Percentiles rank a stretch among this genome's conserved stretches.
These are phyloP conservation scores for Mortierella claussenii DNA, from an alignment of 192 early-diverging fungal species.

Conservation along the genomic window DNA sequence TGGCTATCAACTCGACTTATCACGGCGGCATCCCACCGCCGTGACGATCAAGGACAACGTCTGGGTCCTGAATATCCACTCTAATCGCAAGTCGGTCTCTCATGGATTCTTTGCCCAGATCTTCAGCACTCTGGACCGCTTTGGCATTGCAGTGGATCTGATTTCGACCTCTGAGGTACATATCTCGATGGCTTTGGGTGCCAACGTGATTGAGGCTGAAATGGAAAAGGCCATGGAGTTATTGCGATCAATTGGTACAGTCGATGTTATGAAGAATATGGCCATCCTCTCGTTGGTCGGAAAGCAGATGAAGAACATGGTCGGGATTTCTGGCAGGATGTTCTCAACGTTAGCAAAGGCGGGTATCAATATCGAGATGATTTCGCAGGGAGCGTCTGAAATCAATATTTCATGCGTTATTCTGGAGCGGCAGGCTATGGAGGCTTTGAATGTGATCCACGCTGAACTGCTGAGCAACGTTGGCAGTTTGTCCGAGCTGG, in stretches of 20 bases:
- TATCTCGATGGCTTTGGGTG: conserved; percentile 86
- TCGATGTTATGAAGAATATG: conserved; percentile 88
- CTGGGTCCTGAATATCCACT: conserved; percentile 96
- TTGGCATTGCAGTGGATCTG: conserved; percentile 93
- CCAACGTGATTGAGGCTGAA: conserved; percentile 70
- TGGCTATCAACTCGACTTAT: conserved; percentile 78
- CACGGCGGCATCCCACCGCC: conserved; percentile 89
- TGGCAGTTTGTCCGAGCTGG: no score
- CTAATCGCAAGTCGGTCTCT: conserved; percentile 93
- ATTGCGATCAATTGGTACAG: conserved; percentile 81
- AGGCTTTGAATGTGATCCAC: conserved; percentile 91
- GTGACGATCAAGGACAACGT: conserved; percentile 99
- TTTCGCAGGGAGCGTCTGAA: conserved; percentile 97
- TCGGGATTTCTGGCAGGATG: conserved; percentile 94
- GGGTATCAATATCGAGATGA: conserved; percentile 99
- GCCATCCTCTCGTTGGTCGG: conserved; percentile 97
- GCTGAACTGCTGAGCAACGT: conserved; percentile 70
- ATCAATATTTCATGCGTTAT: conserved; percentile 99
- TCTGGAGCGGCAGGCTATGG: conserved; percentile 72
- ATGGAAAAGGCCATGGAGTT: conserved; percentile 84
- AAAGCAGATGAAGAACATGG: conserved; percentile 96
- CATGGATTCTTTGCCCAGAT: conserved; percentile 99
- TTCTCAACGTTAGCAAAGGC: conserved; percentile 89
- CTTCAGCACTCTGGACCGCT: conserved; percentile 89
- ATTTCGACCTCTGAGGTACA: conserved; percentile 96